Evolutionary conservation across 2,329 filamentous ascomycete species (phyloP), one percentile per base, ranked within the genome.

Genomic region (Xylariaceae sp.): DNA sequence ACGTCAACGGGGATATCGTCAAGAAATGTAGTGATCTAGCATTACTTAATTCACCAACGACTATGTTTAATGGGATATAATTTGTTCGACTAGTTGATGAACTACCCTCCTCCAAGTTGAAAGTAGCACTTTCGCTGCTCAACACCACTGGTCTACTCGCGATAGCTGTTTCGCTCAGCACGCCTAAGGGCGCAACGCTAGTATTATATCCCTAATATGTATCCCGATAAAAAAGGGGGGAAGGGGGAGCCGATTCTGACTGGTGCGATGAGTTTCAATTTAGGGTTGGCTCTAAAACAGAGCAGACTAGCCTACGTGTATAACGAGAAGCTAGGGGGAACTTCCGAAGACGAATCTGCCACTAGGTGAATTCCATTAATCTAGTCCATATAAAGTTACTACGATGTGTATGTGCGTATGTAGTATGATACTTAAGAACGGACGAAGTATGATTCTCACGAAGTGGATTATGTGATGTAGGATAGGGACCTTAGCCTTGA

Each of bases 401-500:
- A n/a, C n/a, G n/a, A n/a, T n/a, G n/a, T n/a, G n/a, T n/a, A n/a
- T n/a, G n/a, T n/a, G n/a, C n/a, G n/a, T n/a, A 7, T 37, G 14
- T 14, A 37, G 23, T 26, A 45, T n/a, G n/a, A n/a, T n/a, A n/a
- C n/a, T n/a, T n/a, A n/a, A n/a, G 52, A 46, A 46, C 40, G 19
- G 21, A 41, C 23, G 23, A 26, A 26, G 23, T 20, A 20, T 43
- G 44, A 48, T 23, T 32, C 26, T 48, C 48, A 54, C 60, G 57
- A 62, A 57, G 57, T 62, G 60, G 57, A 52, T 49, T 53, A 44
- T 49, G 54, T 56, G 44, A 47, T 52, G 45, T 20, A 16, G 50
- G 37, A 45, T 20, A 16, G 50, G 37, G 51, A 49, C 46, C 51
- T 51, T 49, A 56, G 56, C 51, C 50, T 40, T 46, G 20, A 41